Conservation (phyloP, 495 filamentous ascomycete genomes). For the Hypoxylon trugodes region DNA sequence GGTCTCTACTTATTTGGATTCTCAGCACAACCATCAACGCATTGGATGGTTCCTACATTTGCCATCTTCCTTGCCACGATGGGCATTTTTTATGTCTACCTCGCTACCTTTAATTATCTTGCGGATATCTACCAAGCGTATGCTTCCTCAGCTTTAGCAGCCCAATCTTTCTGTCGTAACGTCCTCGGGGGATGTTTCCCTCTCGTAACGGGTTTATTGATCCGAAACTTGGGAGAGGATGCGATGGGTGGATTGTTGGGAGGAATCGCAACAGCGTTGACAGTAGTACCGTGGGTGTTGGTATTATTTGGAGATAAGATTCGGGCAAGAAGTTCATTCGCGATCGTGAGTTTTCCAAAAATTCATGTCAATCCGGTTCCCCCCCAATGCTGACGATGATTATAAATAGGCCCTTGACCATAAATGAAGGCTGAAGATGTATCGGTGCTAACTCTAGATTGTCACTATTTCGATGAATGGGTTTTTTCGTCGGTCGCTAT, state of each 20-base stretch:
- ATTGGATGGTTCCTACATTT: slow-evolving; percentile 80
- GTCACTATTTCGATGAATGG: no score
- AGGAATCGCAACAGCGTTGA: slow-evolving; percentile 73
- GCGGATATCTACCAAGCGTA: slow-evolving; percentile 90
- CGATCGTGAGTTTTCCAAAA: slow-evolving; percentile 49
- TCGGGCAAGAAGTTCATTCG: slow-evolving; percentile 79
- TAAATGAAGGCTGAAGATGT: slow-evolving; percentile 26
- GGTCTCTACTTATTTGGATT: slow-evolving; percentile 82
- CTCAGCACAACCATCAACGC: slow-evolving; percentile 69
- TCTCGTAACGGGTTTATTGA: slow-evolving; percentile 76
- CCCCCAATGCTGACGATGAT: slow-evolving; percentile 7
- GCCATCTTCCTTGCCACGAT: slow-evolving; percentile 79
- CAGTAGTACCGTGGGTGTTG: slow-evolving; percentile 85
- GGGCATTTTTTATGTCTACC: slow-evolving; percentile 88
- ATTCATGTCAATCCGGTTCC: not conserved
- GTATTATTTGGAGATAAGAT: slow-evolving; percentile 83
- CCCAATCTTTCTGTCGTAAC: slow-evolving; percentile 86
- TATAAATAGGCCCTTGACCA: slow-evolving; percentile 22
- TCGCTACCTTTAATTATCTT: slow-evolving; percentile 93
- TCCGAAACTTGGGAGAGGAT: slow-evolving; percentile 72
- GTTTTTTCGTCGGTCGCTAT: no score
- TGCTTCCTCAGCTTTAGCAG: slow-evolving; percentile 86
- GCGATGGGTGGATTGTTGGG: slow-evolving; percentile 81
- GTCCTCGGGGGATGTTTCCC: slow-evolving; percentile 86
- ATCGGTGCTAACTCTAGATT: no score